Percentiles rank a stretch among this genome's conserved stretches.
phyloP scores from a whole-genome alignment of 177 flowering plant genomes.

The Vitis hybrid region DNA sequence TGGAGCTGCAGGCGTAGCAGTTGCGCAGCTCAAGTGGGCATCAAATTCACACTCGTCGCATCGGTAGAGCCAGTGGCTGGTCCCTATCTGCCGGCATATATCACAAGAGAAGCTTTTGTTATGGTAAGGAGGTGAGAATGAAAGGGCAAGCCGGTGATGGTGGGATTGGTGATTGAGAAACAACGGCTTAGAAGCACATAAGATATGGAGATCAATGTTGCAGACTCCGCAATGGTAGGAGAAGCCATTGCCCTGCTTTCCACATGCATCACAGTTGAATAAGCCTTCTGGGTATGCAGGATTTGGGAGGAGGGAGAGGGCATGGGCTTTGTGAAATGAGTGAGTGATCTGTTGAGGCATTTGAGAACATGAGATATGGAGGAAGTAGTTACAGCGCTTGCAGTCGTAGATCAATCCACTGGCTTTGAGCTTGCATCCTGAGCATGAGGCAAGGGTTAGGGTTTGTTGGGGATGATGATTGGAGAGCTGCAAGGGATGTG shows the following conservation, averaged over 20 bases:
- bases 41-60: constrained; percentile 35
- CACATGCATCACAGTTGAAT: constrained; percentile 47
- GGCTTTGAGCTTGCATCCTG: constrained; percentile 14
- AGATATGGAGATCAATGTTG: constrained; percentile 35
- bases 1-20: constrained; percentile 1
- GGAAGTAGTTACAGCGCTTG: constrained; percentile 16
- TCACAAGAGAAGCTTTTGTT: constrained; percentile 30
- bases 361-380: constrained; percentile 23
- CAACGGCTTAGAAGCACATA: constrained; percentile 38
- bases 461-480: constrained; percentile 16
- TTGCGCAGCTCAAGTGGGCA: constrained; percentile 20
- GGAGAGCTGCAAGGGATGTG: constrained; percentile 21
- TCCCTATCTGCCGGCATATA: constrained; percentile 23
- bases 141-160: constrained; percentile 27
- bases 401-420: constrained; percentile 14
- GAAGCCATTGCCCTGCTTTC: constrained; percentile 34
- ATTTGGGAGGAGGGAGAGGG: constrained; percentile 28
- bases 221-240: constrained; percentile 43
- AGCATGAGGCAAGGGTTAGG: constrained; percentile 11
- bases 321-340: constrained; percentile 33
- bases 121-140: constrained; percentile 25
- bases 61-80: constrained; percentile 34
- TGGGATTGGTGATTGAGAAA: constrained; percentile 27
- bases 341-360: constrained; percentile 26
- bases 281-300: constrained; percentile 33